Evolutionary conservation across 257 asterid genomes (phyloP).

Genomic region (Phtheirospermum japonicum): DNA sequence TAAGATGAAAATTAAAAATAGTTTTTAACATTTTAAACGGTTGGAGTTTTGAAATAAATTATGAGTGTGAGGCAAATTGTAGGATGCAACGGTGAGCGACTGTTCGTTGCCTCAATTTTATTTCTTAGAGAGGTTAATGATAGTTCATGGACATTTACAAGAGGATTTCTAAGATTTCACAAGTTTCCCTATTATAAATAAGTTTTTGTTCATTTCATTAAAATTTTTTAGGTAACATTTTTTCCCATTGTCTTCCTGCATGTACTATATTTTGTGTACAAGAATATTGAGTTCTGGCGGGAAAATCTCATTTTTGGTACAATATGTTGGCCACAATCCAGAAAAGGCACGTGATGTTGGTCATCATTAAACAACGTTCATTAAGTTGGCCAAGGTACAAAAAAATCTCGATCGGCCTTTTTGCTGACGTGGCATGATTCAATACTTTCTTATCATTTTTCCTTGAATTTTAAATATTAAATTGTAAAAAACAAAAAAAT

Average conservation of each 20-base stretch:
- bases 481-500: no score
- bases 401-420: no score
- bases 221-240: background rate
- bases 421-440: no score
- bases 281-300: no score
- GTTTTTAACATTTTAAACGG: background rate
- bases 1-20: background rate
- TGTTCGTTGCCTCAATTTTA: conserved; percentile 60
- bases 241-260: conserved; percentile 36
- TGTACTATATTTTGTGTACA: conserved; percentile 68
- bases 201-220: no score
- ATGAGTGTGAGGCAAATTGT: conserved; percentile 3
- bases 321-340: no score
- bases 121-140: conserved; percentile 52
- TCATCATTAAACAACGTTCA: no score
- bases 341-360: no score
- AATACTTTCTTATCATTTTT: no score
- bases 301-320: no score
- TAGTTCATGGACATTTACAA: conserved; percentile 64
- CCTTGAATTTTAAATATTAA: no score
- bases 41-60: background rate
- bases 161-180: conserved; percentile 63
- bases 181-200: background rate
- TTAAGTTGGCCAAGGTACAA: no score
- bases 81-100: conserved; percentile 76